Evolutionary conservation across 768 basidiomycete genomes (phyloP).

Genomic region (Trametes sanguinea): DNA sequence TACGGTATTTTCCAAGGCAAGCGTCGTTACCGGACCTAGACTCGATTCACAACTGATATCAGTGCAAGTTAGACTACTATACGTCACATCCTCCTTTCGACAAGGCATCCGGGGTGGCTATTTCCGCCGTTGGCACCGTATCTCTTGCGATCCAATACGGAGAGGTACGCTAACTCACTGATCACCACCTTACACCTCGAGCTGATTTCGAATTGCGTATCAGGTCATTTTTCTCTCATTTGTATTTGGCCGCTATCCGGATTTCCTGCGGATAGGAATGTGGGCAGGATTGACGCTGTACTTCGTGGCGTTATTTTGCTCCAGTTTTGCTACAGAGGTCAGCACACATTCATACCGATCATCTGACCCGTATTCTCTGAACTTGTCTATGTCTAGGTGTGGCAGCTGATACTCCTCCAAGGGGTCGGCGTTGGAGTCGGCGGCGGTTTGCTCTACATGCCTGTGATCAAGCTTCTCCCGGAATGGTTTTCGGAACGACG

Average conservation of each 20-base stretch:
- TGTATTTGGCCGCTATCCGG: conserved; percentile 19
- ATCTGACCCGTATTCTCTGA: background rate
- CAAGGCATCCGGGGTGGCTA: conserved; percentile 16
- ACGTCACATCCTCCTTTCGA: conserved; percentile 28
- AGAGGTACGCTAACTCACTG: conserved; percentile 13
- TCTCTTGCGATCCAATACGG: conserved; percentile 24
- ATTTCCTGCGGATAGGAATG: conserved; percentile 13
- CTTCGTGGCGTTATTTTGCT: conserved; percentile 13
- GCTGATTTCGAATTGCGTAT: background rate
- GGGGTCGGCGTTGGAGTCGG: conserved; percentile 21
- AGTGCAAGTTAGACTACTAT: conserved; percentile 21
- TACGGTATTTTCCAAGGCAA: conserved; percentile 30
- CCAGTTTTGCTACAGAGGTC: conserved; percentile 25
- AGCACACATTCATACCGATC: background rate
- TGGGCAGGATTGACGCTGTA: conserved; percentile 18
- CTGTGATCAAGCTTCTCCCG: conserved; percentile 17
- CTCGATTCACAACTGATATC: background rate
- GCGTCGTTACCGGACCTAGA: too few relatives aligned
- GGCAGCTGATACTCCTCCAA: conserved; percentile 26
- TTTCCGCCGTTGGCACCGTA: conserved; percentile 25
- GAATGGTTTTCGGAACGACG: conserved; percentile 27
- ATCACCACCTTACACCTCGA: too few relatives aligned
- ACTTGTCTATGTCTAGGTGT: conserved; percentile 9
- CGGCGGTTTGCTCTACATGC: conserved; percentile 24
- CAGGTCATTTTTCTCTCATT: conserved; percentile 15